These are phyloP conservation scores for Mycena epipterygia DNA, from an alignment of 768 basidiomycete genomes.

Conservation along the genomic window DNA sequence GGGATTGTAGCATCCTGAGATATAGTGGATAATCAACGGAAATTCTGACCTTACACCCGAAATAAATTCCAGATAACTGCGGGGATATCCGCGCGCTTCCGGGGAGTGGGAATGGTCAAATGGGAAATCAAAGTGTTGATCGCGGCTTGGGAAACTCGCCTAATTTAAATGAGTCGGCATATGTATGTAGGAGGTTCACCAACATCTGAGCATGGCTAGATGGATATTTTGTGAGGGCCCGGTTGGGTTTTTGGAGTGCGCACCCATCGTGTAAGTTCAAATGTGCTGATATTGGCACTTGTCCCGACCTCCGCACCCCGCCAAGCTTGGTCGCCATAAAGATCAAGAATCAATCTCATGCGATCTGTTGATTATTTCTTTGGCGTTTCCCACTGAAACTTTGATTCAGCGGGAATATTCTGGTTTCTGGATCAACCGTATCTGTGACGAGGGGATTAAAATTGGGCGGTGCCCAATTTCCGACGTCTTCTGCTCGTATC, in stretches of 20 bases:
- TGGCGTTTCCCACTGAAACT: neutral
- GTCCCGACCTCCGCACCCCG: conserved; percentile 45
- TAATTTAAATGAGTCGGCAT: too few species aligned
- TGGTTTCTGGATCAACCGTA: conserved; percentile 46
- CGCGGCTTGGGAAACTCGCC: too few species aligned
- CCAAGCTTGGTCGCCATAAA: conserved; percentile 42
- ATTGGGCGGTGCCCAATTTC: conserved; percentile 54
- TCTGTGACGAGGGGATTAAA: conserved; percentile 51
- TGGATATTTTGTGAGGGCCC: conserved; percentile 57
- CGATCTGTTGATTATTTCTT: conserved; percentile 6
- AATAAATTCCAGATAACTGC: too few species aligned
- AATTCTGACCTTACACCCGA: too few species aligned
- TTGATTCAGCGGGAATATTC: conserved; percentile 46
- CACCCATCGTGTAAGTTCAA: conserved; percentile 45
- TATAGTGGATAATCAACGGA: too few species aligned
- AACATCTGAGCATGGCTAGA: conserved; percentile 45
- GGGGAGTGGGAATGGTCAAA: too few species aligned
- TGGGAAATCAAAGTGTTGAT: too few species aligned
- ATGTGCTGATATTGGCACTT: conserved; percentile 43
- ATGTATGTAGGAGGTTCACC: conserved; percentile 50
- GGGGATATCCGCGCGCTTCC: too few species aligned
- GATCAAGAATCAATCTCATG: conserved; percentile 50
- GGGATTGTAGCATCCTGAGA: too few species aligned
- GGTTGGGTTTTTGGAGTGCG: too few species aligned
- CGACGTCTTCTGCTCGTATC: conserved; percentile 51